Evolutionary conservation across 2,329 filamentous ascomycete species (phyloP), one percentile per base, ranked within the genome.

Genomic region (Fusarium xylarioides): DNA sequence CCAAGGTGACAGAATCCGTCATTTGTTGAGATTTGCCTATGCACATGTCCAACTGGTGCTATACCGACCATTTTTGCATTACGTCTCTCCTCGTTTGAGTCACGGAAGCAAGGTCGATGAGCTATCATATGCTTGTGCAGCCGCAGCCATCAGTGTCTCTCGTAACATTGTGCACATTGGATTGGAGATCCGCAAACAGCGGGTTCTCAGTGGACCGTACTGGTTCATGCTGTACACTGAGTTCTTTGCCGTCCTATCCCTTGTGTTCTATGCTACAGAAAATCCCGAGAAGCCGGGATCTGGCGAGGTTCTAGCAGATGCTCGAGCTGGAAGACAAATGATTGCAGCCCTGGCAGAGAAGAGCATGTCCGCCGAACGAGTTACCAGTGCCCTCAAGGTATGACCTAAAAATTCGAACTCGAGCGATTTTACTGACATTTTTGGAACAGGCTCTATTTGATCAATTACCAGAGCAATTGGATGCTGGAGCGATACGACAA

Each of bases 181-280:
- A 9, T 87, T 90, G 28, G 92, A 95, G 77, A 95, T 95, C 85
- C 91, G 92, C 73, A 91, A 91, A 78, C 89, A 92, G 76, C 89
- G 91, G 8, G 85, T 94, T 11, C 85, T 96, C n/a, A 91, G 92
- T 70, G 94, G 93, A 2, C 92, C 93, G 0, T 95, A 94, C 81
- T 96, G 93, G 93, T 95, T 95, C 78, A 92, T 93, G 74, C 90
- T 95, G 79, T 95, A 94, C 79, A 94, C 93, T 5, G 92, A 93
- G 21, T 95, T 94, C 82, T 95, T 95, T 79, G 91, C 92, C 19
- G 92, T 95, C 37, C 84, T 96, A 37, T 93, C 93, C 0, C 85
- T 96, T 50, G 86, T 95, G 2, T 96, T 94, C 78, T 95, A 93
- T 78, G 92, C 93, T 2, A 85, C 94, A 19, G 93, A 95, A 79